Evolutionary conservation across 148 eudicot species (phyloP), one percentile per base, ranked within the genome.

Genomic region (Arbutus unedo): DNA sequence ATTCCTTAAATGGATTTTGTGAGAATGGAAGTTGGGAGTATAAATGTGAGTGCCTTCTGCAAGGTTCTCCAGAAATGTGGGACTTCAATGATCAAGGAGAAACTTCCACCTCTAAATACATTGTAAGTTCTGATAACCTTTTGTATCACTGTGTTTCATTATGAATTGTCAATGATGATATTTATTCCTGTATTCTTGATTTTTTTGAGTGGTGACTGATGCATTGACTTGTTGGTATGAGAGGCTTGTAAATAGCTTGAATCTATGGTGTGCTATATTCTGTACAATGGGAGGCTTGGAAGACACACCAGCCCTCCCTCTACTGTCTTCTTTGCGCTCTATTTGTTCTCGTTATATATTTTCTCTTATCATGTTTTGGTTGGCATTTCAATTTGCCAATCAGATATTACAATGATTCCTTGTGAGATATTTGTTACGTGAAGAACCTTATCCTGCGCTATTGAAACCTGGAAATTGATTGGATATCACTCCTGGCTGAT

Each of bases 61-160:
- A 88, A 74, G 99, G 94, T 89, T 88, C 93, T 21, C 82, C 81
- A 25, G 95, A 94, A 81, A 85, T 80, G 79, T 96, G 99, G 99
- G 92, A 90, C 81, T 94, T 93, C 84, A 85, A 85, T 85, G 87
- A 86, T 85, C 85, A 89, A 62, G 88, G 88, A 84, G 94, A 93
- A 86, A 85, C 93, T 88, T 86, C 95, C 83, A 86, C 91, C 78
- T 86, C 90, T 59, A 86, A 87, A 71, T 92, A 93, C 85, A 89
- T 93, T 78, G 97, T 96, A 90, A 89, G 98, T 90, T 76, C 73
- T 87, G 77, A 73, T 68, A 53, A 77, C 74, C 79, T 71, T 14
- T 68, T 11, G 23, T 49, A 74, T 38, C 13, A 2, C 21, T 43
- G 48, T 54, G 21, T 84, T 47, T 79, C 49, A 23, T 44, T n/a